Base-by-base conservation (phyloP, 495 filamentous ascomycete genomes). In the Tuber borchii region DNA sequence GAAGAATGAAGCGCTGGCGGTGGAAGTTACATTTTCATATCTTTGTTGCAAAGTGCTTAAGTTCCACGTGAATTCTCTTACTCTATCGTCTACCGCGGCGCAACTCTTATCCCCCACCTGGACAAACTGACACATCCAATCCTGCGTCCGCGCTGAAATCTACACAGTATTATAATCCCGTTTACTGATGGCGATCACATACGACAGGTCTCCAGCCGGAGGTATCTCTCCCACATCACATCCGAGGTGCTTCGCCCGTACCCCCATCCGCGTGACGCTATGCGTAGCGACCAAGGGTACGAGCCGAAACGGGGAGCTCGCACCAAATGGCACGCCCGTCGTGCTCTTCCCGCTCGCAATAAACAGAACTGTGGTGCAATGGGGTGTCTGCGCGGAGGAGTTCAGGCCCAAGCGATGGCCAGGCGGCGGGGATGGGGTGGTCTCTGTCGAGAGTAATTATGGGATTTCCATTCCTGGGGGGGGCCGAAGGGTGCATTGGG, bases 281-380 rank as follows among this genome's bases (percentile, higher is more conserved):
- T 20, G 22, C 86, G 87, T 31, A 22, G 86, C 91, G 0, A 85
- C 84, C 0, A 83, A 86, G 39, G 89, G 93, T 77, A 94, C 91
- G 2, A 88, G 85, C 0, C 88, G 97, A n/a, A 86, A 89, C 70
- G 89, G 89, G 1, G 78, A 85, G 22, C 86, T 84, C 34, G 80
- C 92, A 12, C 89, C 82, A 45, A 79, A 77, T 0, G 81, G 90
- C 0, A 90, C 90, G 9, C 88, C 91, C 73, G 89, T 92, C 0
- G 90, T 90, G 19, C 86, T 90, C 82, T 84, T 85, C 71, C 10
- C 90, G 8, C 91, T 89, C 89, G 88, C 90, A 48, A 84, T 91
- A 31, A 90, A 92, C 79, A 84, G 88, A 12, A 85, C 85, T 9
- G 81, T 85, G 44, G 88, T 87, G 34, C 83, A 90, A 39, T 92